A percentile compares a stretch with the other conserved stretches of the same genome.
These are phyloP conservation scores for Knufia fluminis DNA, from an alignment of 2,329 filamentous ascomycete species.

Conservation along the genomic window DNA sequence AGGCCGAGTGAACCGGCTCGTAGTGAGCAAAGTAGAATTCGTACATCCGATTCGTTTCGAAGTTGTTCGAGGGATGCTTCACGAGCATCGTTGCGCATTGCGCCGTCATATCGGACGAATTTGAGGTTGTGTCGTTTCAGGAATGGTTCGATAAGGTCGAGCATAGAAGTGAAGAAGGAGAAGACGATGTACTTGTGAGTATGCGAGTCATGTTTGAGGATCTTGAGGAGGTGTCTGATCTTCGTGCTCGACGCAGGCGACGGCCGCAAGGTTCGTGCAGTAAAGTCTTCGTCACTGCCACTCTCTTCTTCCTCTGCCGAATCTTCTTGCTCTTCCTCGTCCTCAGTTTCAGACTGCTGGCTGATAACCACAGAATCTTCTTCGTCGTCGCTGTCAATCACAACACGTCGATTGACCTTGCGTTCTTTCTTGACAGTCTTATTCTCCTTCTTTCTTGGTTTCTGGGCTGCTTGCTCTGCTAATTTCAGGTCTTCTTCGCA, in stretches of 20 bases:
- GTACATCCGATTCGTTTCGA: slow-evolving; percentile 62
- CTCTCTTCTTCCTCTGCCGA: slow-evolving; percentile 29
- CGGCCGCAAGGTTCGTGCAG: slow-evolving; percentile 41
- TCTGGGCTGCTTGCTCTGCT: slow-evolving; percentile 32
- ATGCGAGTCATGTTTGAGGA: slow-evolving; percentile 66
- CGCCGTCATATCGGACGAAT: slow-evolving; percentile 86
- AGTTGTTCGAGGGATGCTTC: slow-evolving; percentile 75
- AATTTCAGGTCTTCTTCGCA: slow-evolving; percentile 67
- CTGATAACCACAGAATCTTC: slow-evolving; percentile 72
- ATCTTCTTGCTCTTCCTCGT: slow-evolving; percentile 29
- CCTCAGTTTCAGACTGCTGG: slow-evolving; percentile 25
- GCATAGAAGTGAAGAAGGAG: slow-evolving; percentile 96
- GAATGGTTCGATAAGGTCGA: slow-evolving; percentile 91
- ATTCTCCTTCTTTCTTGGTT: slow-evolving; percentile 35
- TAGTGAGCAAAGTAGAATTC: slow-evolving; percentile 83
- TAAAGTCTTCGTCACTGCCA: slow-evolving; percentile 33
- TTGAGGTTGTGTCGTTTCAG: slow-evolving; percentile 62
- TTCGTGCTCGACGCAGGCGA: slow-evolving; percentile 61
- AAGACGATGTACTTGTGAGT: slow-evolving; percentile 98
- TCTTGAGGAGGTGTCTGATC: slow-evolving; percentile 72
- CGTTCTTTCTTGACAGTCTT: slow-evolving; percentile 39
- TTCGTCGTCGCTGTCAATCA: slow-evolving; percentile 48
- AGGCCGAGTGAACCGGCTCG: slow-evolving; percentile 89
- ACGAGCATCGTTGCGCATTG: slow-evolving; percentile 86
- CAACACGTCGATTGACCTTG: slow-evolving; percentile 30